These are phyloP conservation scores for Cystobasidiopsis lactophilus DNA, from an alignment of 768 basidiomycete genomes.

Conservation along the genomic window DNA sequence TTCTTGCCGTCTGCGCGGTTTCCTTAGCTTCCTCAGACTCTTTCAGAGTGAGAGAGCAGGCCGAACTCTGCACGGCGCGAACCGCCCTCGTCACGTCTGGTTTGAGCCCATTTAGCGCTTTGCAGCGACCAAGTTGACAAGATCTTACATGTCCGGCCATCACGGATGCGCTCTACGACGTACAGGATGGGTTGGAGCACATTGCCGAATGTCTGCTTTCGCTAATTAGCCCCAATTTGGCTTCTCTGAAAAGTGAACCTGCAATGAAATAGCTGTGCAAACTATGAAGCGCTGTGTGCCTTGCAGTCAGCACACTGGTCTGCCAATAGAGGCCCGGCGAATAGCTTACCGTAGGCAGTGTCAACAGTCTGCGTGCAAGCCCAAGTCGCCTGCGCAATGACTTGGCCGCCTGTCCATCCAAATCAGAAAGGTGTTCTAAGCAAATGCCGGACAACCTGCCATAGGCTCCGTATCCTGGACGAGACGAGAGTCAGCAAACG, in stretches of 20 bases:
- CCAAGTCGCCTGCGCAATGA: conserved; percentile 18
- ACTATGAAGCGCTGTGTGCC: conserved; percentile 15
- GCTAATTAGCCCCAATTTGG: background rate
- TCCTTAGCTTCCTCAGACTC: too few species aligned
- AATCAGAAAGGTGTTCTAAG: background rate
- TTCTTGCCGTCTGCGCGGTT: conserved; percentile 14
- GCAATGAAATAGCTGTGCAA: conserved; percentile 10
- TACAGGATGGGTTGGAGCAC: conserved; percentile 19
- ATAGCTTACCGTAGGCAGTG: conserved; percentile 3
- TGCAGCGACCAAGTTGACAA: background rate
- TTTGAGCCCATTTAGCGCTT: too few species aligned
- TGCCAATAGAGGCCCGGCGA: too few species aligned
- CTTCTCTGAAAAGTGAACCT: background rate
- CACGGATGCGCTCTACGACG: conserved; percentile 14
- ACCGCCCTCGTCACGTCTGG: conserved; percentile 7
- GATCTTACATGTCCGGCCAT: conserved; percentile 17
- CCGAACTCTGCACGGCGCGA: conserved; percentile 18
- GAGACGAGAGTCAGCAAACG: background rate
- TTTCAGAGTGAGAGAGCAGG: too few species aligned
- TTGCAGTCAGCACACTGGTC: too few species aligned
- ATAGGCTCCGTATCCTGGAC: conserved; percentile 15
- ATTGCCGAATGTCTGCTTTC: conserved; percentile 14
- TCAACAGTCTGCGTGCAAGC: conserved; percentile 14
- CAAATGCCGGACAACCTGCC: conserved; percentile 4
- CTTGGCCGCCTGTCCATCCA: conserved; percentile 8